Base-by-base conservation (phyloP, 2,329 filamentous ascomycete species). In the Cryphonectria japonica region DNA sequence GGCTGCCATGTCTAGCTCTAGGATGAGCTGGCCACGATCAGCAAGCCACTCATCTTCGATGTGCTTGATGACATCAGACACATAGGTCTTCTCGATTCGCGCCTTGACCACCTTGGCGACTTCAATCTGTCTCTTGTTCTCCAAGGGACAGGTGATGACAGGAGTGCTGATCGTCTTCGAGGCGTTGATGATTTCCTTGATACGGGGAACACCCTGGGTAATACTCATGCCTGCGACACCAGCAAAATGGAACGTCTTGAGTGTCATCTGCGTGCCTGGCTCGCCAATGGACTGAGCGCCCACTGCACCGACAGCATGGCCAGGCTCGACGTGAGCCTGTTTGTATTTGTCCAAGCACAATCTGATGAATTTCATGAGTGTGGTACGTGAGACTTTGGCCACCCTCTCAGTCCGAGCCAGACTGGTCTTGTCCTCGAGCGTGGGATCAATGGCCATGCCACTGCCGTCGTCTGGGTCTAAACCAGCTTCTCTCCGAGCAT, bases 121-220 rank as follows among this genome's bases (percentile, higher is more conserved):
- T 74, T 91, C 88, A 69, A 96, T 89, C 74, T 92, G 88, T 69
- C 87, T 84, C 72, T 91, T 89, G 78, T 94, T 96, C 74, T 93
- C 87, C 6, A 98, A 85, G 5, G 93, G 91, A 77, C 96, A 98
- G 7, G 89, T 90, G 75, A 99, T 97, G 78, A 99, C 92, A 0
- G 96, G 96, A 0, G 96, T 99, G 80, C 93, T 97, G 81, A 99
- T 99, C 66, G 86, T 85, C 80, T 94, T 97, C 11, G 94, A 97
- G 7, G 96, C 96, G 82, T 99, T 99, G 89, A 99, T 99, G 76
- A 99, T 99, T 86, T 99, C 96, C 83, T 99, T 99, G 85, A 99
- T 99, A 91, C 96, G 95, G 1, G 96, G 96, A 8, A 99, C 96
- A 93, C 96, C 96, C 79, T 98, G 94, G 0, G 96, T 99, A 79